Evolutionary conservation across 345 rosid genomes (phyloP).

Genomic region (Syzygium aqueum): DNA sequence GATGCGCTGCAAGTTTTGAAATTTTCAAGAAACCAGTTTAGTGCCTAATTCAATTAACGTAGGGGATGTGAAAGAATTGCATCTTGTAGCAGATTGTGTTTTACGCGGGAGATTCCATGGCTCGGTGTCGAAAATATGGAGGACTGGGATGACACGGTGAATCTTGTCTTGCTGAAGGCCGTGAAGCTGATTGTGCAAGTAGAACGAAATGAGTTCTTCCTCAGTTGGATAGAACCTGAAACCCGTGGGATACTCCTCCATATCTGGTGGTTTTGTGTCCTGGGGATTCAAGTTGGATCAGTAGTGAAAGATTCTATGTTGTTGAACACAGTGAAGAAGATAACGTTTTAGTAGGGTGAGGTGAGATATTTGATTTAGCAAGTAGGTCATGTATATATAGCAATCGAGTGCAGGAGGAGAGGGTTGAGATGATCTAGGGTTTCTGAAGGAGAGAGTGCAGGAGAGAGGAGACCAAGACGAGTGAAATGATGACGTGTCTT

Average conservation of each 20-base stretch:
- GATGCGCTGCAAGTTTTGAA: not conserved
- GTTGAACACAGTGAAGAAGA: not conserved
- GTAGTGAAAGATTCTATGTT: slow-evolving; percentile 10
- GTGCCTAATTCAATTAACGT: not conserved
- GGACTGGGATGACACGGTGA: not conserved
- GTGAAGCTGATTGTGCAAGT: not conserved
- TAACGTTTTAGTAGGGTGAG: not conserved
- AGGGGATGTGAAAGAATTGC: not conserved
- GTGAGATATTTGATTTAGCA: not conserved
- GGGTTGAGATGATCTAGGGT: not conserved
- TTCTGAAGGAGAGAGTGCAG: not conserved
- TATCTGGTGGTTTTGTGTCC: not conserved
- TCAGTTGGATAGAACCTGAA: not conserved
- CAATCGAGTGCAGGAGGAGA: not conserved
- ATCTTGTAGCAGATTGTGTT: not conserved
- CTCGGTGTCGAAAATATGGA: not conserved
- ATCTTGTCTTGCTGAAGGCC: not conserved
- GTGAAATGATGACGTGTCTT: not conserved
- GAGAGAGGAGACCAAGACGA: not conserved
- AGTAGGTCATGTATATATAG: not conserved
- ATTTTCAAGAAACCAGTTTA: not conserved
- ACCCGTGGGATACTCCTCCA: not conserved
- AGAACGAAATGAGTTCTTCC: not conserved
- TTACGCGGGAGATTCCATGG: not conserved
- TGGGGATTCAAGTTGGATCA: not conserved